These are phyloP conservation scores for Citrus inodora DNA, from an alignment of 345 rosid genomes.

Conservation along the genomic window DNA sequence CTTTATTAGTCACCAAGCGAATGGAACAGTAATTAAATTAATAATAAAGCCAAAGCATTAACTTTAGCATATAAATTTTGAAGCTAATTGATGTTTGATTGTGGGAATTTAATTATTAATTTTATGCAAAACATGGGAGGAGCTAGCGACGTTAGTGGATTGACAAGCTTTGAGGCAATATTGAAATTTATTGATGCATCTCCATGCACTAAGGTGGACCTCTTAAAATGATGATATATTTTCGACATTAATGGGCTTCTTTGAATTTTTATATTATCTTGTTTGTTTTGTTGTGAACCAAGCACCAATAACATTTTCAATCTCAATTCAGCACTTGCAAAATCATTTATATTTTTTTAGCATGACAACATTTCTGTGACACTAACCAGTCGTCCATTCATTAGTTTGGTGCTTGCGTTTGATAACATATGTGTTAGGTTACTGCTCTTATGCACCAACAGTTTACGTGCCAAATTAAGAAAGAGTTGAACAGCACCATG, in stretches of 20 bases:
- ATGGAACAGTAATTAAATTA: no score
- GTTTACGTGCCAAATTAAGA: neutral
- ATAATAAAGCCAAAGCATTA: no score
- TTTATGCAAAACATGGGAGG: conserved; percentile 1
- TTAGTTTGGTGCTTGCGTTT: neutral
- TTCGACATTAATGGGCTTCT: neutral
- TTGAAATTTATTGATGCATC: neutral
- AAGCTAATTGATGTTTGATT: neutral
- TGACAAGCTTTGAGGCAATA: neutral
- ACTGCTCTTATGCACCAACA: neutral
- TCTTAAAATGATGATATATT: neutral
- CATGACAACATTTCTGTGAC: neutral
- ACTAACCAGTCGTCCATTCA: neutral
- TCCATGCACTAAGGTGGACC: neutral
- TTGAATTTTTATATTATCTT: neutral
- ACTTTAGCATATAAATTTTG: neutral
- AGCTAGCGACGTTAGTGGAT: conserved; percentile 18
- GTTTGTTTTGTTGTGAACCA: neutral
- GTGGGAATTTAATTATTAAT: neutral
- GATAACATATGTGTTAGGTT: neutral
- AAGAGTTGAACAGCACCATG: neutral
- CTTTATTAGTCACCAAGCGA: no score
- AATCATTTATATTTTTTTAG: neutral
- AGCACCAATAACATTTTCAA: neutral
- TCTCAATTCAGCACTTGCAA: neutral